Conservation (phyloP, 768 basidiomycete genomes). For the Russula sp. region DNA sequence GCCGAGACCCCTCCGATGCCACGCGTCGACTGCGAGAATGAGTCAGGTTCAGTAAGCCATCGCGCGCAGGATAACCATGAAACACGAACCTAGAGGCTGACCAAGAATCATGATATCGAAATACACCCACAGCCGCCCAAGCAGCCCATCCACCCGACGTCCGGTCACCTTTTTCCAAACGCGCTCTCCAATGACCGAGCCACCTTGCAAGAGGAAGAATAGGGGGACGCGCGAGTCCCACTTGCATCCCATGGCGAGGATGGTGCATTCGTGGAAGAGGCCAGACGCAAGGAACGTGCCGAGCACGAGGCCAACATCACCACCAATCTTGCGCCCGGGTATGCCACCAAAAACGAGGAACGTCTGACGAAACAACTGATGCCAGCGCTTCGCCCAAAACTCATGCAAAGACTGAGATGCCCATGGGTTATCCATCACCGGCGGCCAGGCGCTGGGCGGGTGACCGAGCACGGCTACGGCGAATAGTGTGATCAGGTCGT, state of each 20-base stretch:
- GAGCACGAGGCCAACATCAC: slow-evolving; percentile 60
- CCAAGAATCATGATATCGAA: slow-evolving; percentile 57
- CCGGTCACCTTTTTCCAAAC: slow-evolving; percentile 59
- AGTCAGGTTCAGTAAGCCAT: slow-evolving; percentile 2
- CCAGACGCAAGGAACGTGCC: slow-evolving; percentile 78
- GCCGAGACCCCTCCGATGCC: slow-evolving; percentile 68
- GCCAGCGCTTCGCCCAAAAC: slow-evolving; percentile 78
- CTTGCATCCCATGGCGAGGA: slow-evolving; percentile 61
- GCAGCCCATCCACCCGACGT: slow-evolving; percentile 53
- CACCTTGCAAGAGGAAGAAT: slow-evolving; percentile 69
- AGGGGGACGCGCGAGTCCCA: slow-evolving; percentile 53
- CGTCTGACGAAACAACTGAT: slow-evolving; percentile 67
- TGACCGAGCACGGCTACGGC: slow-evolving; percentile 52
- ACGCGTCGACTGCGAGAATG: slow-evolving; percentile 54
- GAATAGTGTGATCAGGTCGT: slow-evolving; percentile 59
- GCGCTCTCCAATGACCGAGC: slow-evolving; percentile 59
- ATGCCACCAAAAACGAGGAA: slow-evolving; percentile 73
- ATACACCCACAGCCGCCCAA: slow-evolving; percentile 68
- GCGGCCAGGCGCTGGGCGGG: slow-evolving; percentile 66
- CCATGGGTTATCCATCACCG: slow-evolving; percentile 70
- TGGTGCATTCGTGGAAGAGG: slow-evolving; percentile 66
- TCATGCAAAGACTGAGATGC: slow-evolving; percentile 59
- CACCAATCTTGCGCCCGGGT: slow-evolving; percentile 51
- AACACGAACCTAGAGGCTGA: slow-evolving; percentile 60
- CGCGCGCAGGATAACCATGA: not conserved